Evolutionary conservation across 768 basidiomycete species (phyloP).

Genomic region (Mycena leptocephala): DNA sequence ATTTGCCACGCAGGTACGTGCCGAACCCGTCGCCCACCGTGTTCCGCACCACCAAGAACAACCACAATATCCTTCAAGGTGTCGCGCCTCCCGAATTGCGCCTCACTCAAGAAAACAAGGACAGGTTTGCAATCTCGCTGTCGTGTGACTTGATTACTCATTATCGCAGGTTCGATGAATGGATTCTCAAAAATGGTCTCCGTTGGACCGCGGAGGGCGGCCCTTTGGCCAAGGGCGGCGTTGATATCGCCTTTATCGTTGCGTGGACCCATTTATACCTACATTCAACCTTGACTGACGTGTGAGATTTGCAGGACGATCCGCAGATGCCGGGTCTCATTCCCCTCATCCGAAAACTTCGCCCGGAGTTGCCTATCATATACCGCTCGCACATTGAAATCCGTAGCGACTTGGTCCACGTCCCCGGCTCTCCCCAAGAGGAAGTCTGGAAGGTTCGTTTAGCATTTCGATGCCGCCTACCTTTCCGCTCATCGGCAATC

Average conservation of each 20-base stretch:
- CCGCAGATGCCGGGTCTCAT: slow-evolving; percentile 97
- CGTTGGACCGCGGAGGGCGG: slow-evolving; percentile 92
- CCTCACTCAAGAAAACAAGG: slow-evolving; percentile 85
- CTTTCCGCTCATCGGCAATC: slow-evolving; percentile 33
- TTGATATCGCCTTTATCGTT: slow-evolving; percentile 94
- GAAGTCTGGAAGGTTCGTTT: slow-evolving; percentile 77
- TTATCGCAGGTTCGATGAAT: slow-evolving; percentile 75
- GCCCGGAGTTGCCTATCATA: slow-evolving; percentile 90
- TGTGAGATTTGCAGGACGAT: slow-evolving; percentile 65
- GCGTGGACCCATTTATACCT: slow-evolving; percentile 29
- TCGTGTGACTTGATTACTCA: neutral
- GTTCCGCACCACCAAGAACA: slow-evolving; percentile 96
- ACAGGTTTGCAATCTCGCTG: slow-evolving; percentile 39
- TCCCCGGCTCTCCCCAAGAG: slow-evolving; percentile 86
- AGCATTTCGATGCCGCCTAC: neutral
- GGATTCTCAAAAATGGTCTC: slow-evolving; percentile 92
- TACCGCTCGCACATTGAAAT: slow-evolving; percentile 98
- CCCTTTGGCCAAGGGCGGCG: slow-evolving; percentile 86
- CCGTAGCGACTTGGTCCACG: slow-evolving; percentile 89
- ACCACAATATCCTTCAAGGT: slow-evolving; percentile 96
- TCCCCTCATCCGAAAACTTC: slow-evolving; percentile 89
- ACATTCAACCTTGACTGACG: slow-evolving; percentile 3
- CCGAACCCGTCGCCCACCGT: slow-evolving; percentile 92
- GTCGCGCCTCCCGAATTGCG: slow-evolving; percentile 87
- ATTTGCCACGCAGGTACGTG: slow-evolving; percentile 74